Evolutionary conservation across 2,329 filamentous ascomycete species (phyloP).

Genomic region (Macrophomina pseudophaseolina): DNA sequence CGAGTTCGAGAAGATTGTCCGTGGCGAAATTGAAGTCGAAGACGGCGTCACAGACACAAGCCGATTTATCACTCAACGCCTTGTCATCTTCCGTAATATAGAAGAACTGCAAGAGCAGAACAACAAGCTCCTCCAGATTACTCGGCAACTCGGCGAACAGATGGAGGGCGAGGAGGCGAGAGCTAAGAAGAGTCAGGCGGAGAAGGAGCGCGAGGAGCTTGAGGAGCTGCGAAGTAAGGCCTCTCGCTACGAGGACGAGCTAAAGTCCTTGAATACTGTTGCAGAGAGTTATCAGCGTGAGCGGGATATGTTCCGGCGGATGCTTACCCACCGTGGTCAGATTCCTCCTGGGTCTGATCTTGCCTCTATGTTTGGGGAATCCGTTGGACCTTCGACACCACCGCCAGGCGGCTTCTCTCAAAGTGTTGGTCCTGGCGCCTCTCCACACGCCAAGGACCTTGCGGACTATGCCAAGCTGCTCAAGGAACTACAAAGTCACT

Average conservation of each 20-base stretch:
- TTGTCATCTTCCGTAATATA: constrained; percentile 89
- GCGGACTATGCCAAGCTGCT: constrained; percentile 78
- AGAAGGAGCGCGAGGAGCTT: constrained; percentile 70
- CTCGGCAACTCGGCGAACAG: constrained; percentile 81
- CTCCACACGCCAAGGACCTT: constrained; percentile 60
- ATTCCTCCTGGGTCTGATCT: constrained; percentile 65
- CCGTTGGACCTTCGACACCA: constrained; percentile 64
- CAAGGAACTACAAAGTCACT: constrained; percentile 86
- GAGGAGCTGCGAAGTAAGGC: constrained; percentile 74
- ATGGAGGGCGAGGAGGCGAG: constrained; percentile 91
- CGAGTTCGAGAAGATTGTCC: constrained; percentile 77
- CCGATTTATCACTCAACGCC: constrained; percentile 83
- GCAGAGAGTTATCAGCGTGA: constrained; percentile 95
- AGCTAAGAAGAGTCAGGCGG: constrained; percentile 59
- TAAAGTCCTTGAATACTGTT: constrained; percentile 78
- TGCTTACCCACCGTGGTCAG: constrained; percentile 78
- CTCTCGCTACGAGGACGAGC: constrained; percentile 81
- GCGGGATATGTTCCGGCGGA: constrained; percentile 95
- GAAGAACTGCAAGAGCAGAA: constrained; percentile 88
- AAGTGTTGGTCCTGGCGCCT: constrained; percentile 33
- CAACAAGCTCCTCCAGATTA: constrained; percentile 78
- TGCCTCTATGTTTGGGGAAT: constrained; percentile 73
- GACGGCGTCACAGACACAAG: constrained; percentile 82
- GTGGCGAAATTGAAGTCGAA: constrained; percentile 71
- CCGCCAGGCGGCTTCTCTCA: constrained; percentile 45